A percentile compares a stretch with the other conserved stretches of the same genome.
These are phyloP conservation scores for Populus euphratica DNA, from an alignment of 345 rosid species.

Conservation along the genomic window DNA sequence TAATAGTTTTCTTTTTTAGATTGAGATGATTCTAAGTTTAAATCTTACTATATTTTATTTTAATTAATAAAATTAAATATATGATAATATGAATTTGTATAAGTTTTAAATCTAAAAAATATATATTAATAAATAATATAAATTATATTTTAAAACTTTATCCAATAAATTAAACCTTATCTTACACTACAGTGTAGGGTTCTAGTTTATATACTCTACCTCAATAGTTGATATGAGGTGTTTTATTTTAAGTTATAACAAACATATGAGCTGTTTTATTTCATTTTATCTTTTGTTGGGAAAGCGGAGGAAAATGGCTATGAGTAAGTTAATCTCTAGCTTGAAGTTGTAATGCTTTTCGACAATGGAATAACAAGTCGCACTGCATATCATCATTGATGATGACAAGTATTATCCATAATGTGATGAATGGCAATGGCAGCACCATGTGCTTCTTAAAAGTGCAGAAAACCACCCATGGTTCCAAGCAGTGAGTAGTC, in stretches of 20 bases:
- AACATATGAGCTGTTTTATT: too few relatives aligned
- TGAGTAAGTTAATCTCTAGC: neutral
- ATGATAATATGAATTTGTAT: too few relatives aligned
- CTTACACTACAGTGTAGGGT: too few relatives aligned
- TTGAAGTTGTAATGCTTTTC: neutral
- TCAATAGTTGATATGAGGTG: too few relatives aligned
- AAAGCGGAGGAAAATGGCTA: neutral
- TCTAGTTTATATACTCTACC: too few relatives aligned
- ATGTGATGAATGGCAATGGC: neutral
- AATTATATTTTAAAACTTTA: too few relatives aligned
- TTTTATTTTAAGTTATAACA: too few relatives aligned
- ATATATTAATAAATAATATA: too few relatives aligned
- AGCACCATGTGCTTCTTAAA: neutral
- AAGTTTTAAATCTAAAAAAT: fast-evolving
- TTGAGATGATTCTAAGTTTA: fast-evolving
- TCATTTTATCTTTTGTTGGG: too few relatives aligned
- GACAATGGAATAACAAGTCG: neutral
- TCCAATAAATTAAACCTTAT: fast-evolving
- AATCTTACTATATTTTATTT: fast-evolving
- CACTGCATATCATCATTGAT: neutral
- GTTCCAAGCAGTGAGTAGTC: neutral
- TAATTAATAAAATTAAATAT: too few relatives aligned
- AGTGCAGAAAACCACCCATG: neutral
- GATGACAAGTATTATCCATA: neutral
- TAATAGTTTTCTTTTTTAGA: too few relatives aligned